phyloP scores from a whole-genome alignment of 2,329 filamentous ascomycete genomes.

The Cladosporium colombiae region DNA sequence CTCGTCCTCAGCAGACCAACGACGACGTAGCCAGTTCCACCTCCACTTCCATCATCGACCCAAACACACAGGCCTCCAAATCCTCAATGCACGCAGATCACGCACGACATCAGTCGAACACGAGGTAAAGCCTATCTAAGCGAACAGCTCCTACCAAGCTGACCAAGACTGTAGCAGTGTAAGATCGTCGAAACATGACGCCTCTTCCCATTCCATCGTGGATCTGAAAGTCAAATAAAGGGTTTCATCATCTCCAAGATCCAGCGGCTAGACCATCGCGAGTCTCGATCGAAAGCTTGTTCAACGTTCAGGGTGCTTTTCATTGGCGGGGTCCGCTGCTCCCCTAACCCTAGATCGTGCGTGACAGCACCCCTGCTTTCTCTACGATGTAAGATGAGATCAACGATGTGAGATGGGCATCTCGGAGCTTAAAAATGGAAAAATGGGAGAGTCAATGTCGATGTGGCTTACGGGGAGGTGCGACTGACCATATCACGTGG shows the following conservation, averaged over 20 bases:
- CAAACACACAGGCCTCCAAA: neutral
- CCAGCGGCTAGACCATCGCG: neutral
- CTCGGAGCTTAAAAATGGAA: neutral
- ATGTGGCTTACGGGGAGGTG: too few relatives aligned
- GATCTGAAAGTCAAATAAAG: neutral
- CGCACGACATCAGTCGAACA: neutral
- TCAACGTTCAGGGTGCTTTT: neutral
- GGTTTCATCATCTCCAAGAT: neutral
- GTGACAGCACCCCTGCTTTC: neutral
- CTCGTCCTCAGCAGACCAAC: too few relatives aligned
- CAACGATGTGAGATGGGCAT: neutral
- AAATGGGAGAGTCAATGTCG: too few relatives aligned
- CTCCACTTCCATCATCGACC: constrained; percentile 5
- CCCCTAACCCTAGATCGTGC: neutral
- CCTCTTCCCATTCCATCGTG: neutral
- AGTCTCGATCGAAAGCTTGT: constrained; percentile 15
- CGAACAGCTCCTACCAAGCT: neutral
- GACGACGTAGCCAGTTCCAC: neutral
- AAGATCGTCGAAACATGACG: neutral
- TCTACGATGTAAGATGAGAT: neutral
- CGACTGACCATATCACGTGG: too few relatives aligned
- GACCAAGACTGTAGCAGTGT: neutral
- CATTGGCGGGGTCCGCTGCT: neutral
- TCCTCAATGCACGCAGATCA: constrained; percentile 1
- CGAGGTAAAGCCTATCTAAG: neutral